Conservation (phyloP, 2,329 filamentous ascomycete genomes). For the Fusarium guadeloupense region DNA sequence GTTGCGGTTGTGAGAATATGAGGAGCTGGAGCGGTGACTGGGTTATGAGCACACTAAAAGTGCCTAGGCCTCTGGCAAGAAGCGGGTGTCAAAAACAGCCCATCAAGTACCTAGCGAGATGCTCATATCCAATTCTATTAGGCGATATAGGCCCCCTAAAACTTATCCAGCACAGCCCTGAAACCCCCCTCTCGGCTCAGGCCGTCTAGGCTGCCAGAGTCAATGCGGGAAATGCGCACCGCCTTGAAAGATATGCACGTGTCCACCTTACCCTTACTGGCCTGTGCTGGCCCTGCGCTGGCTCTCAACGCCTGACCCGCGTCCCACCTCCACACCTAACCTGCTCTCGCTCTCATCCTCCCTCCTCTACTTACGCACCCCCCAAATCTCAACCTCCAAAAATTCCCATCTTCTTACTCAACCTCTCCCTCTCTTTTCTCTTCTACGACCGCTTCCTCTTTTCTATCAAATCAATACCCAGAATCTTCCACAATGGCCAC, state of each 20-base stretch:
- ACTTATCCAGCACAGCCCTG: slow-evolving; percentile 4
- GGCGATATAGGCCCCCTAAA: neutral
- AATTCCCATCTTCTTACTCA: slow-evolving; percentile 33
- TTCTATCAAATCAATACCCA: slow-evolving; percentile 35
- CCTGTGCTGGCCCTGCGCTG: slow-evolving; percentile 3
- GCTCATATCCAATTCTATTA: neutral
- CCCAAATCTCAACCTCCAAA: slow-evolving; percentile 44
- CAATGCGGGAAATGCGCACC: slow-evolving; percentile 13
- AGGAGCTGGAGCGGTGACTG: slow-evolving; percentile 38
- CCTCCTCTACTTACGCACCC: slow-evolving; percentile 40
- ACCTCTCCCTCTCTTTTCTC: slow-evolving; percentile 36
- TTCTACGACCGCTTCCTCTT: slow-evolving; percentile 33
- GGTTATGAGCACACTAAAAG: slow-evolving; percentile 18
- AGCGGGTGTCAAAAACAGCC: slow-evolving; percentile 21
- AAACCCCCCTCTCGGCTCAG: slow-evolving; percentile 5
- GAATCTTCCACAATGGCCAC: slow-evolving; percentile 46
- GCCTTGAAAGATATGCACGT: slow-evolving; percentile 1
- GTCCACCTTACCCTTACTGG: neutral
- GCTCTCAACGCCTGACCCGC: slow-evolving; percentile 39
- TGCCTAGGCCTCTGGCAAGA: slow-evolving; percentile 8
- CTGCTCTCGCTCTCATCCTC: slow-evolving; percentile 34
- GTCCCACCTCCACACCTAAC: slow-evolving; percentile 40
- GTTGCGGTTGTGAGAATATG: slow-evolving; percentile 18
- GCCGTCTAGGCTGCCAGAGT: slow-evolving; percentile 10
- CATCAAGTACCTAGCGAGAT: neutral